Conservation (phyloP, 2,329 filamentous ascomycete genomes). For the Colletotrichum karsti region DNA sequence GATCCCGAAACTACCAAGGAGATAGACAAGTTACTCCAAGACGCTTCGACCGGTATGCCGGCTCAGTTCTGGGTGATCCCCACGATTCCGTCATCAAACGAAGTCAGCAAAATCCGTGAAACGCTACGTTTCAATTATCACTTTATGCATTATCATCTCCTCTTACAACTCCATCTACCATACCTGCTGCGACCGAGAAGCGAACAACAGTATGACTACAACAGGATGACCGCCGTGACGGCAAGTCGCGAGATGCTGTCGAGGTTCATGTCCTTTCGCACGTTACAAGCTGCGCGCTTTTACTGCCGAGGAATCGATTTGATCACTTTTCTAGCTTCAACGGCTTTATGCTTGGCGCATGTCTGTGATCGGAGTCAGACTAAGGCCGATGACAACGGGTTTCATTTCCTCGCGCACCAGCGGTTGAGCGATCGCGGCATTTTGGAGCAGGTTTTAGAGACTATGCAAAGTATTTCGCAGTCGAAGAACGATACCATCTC, state of each 20-base stretch:
- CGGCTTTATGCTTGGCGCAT: constrained; percentile 47
- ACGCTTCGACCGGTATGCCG: constrained; percentile 40
- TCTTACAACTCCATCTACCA: constrained; percentile 49
- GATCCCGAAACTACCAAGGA: constrained; percentile 36
- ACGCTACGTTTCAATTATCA: constrained; percentile 41
- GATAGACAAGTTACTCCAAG: constrained; percentile 43
- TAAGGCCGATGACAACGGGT: neutral
- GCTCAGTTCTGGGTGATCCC: constrained; percentile 45
- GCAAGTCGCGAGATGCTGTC: constrained; percentile 47
- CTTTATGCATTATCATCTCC: constrained; percentile 45
- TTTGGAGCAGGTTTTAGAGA: constrained; percentile 45
- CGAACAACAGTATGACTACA: neutral
- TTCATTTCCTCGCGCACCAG: constrained; percentile 45
- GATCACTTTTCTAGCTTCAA: constrained; percentile 44
- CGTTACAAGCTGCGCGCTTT: constrained; percentile 32
- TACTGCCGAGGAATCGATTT: constrained; percentile 42
- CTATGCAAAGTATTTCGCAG: constrained; percentile 39
- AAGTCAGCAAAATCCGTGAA: constrained; percentile 26
- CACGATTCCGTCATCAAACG: constrained; percentile 17
- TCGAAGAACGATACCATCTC: constrained; percentile 40
- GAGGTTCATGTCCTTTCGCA: constrained; percentile 44
- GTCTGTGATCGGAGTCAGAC: constrained; percentile 27
- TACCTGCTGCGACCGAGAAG: constrained; percentile 39
- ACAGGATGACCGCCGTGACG: constrained; percentile 43
- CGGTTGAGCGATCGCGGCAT: constrained; percentile 47